phyloP scores from a whole-genome alignment of 2,329 filamentous ascomycete species.

The Aureobasidium lini region DNA sequence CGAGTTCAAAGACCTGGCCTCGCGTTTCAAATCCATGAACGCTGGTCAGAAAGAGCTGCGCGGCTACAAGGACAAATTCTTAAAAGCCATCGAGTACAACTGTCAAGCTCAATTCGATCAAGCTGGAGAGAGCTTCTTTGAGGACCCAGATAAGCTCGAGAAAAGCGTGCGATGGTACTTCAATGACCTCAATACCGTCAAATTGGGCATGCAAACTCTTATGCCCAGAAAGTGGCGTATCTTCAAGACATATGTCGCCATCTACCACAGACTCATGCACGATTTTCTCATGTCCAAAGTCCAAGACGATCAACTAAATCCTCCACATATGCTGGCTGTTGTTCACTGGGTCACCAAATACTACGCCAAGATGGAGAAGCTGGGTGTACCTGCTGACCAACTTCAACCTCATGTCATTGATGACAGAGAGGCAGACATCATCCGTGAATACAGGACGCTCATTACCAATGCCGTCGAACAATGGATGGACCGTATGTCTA shows the following conservation, averaged over 20 bases:
- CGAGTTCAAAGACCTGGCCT: slow-evolving; percentile 91
- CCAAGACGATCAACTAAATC: slow-evolving; percentile 75
- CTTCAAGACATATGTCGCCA: slow-evolving; percentile 77
- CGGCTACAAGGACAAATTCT: slow-evolving; percentile 94
- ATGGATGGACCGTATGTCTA: slow-evolving; percentile 92
- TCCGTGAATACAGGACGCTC: slow-evolving; percentile 87
- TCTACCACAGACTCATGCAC: slow-evolving; percentile 93
- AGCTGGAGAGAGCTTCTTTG: slow-evolving; percentile 66
- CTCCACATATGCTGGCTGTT: slow-evolving; percentile 81
- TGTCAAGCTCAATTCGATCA: slow-evolving; percentile 68
- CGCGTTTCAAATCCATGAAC: slow-evolving; percentile 89
- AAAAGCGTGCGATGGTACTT: slow-evolving; percentile 95
- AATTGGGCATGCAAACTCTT: slow-evolving; percentile 80
- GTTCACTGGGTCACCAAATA: slow-evolving; percentile 95
- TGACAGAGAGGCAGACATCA: slow-evolving; percentile 79
- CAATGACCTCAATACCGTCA: slow-evolving; percentile 92
- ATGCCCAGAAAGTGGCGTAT: slow-evolving; percentile 98
- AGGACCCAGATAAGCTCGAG: slow-evolving; percentile 73
- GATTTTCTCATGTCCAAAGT: slow-evolving; percentile 80
- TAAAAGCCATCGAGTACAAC: slow-evolving; percentile 67
- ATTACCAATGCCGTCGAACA: slow-evolving; percentile 94
- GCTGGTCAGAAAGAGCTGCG: slow-evolving; percentile 85
- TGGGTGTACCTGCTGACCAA: slow-evolving; percentile 71
- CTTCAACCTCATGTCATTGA: slow-evolving; percentile 82
- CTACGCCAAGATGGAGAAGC: slow-evolving; percentile 88